A percentile compares a stretch with the other conserved stretches of the same genome.
Evolutionary conservation across 371 early-diverging fungal species (phyloP).

Genomic region (Batkoa obscura): DNA sequence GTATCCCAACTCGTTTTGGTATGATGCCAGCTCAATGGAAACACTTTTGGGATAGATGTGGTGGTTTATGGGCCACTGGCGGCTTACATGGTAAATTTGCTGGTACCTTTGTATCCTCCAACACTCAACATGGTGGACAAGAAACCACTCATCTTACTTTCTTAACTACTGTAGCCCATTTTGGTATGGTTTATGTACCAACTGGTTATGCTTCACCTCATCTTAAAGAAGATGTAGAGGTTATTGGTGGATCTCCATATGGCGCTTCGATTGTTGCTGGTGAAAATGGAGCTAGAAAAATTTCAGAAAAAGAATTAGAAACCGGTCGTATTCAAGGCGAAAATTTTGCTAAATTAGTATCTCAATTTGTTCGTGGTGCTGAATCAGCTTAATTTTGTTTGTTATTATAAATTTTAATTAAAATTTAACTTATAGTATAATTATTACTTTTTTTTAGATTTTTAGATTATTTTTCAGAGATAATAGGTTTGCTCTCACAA

Average conservation of each 20-base stretch:
- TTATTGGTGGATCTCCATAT: conserved; percentile 51
- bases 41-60: conserved; percentile 46
- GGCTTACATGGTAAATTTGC: conserved; percentile 52
- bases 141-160: conserved; percentile 56
- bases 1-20: conserved; percentile 59
- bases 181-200: conserved; percentile 64
- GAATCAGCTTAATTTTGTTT: too few species aligned
- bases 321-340: conserved; percentile 43
- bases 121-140: conserved; percentile 54
- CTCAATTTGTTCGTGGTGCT: too few species aligned
- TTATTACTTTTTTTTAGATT: too few species aligned
- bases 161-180: conserved; percentile 52
- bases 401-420: too few species aligned
- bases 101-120: conserved; percentile 53
- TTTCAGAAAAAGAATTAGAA: conserved; percentile 37
- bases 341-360: too few species aligned
- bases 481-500: too few species aligned
- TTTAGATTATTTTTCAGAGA: too few species aligned
- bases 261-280: conserved; percentile 14
- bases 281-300: conserved; percentile 45
- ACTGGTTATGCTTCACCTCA: conserved; percentile 19
- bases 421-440: too few species aligned
- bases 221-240: conserved; percentile 24
- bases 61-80: conserved; percentile 42
- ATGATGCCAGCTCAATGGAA: conserved; percentile 54